A percentile compares a stretch with the other conserved stretches of the same genome.
These are phyloP conservation scores for Cephalotrichum gorgonifer DNA, from an alignment of 2,329 filamentous ascomycete genomes.

Conservation along the genomic window DNA sequence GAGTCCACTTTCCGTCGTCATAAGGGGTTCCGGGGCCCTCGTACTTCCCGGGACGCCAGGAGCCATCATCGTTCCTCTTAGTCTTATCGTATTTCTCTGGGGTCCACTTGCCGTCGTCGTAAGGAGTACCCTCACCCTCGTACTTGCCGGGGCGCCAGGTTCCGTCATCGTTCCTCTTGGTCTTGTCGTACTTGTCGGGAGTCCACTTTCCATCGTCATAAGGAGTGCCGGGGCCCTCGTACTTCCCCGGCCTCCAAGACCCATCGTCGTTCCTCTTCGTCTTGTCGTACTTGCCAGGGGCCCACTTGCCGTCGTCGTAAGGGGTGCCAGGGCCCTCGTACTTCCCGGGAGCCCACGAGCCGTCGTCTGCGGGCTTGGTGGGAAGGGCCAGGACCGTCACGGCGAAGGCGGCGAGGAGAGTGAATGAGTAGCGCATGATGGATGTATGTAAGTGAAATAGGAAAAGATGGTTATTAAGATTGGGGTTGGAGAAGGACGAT, in stretches of 20 bases:
- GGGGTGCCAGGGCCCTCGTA: too few relatives aligned
- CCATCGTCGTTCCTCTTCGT: neutral
- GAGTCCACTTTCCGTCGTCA: slow-evolving; percentile 1
- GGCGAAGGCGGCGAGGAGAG: slow-evolving; percentile 10
- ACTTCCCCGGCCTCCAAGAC: too few relatives aligned
- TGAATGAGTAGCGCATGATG: slow-evolving; percentile 8
- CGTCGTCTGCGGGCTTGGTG: slow-evolving; percentile 5
- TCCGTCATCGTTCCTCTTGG: slow-evolving; percentile 6
- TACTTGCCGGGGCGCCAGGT: slow-evolving; percentile 7
- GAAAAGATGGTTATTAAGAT: too few relatives aligned
- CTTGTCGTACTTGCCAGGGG: slow-evolving; percentile 5
- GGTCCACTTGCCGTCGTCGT: slow-evolving; percentile 7
- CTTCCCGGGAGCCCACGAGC: slow-evolving; percentile 5
- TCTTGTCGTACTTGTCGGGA: slow-evolving; percentile 6
- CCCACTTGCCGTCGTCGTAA: slow-evolving; percentile 7
- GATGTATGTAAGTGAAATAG: too few relatives aligned
- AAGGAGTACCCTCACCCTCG: too few relatives aligned
- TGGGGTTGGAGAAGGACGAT: neutral
- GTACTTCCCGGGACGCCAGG: slow-evolving; percentile 7
- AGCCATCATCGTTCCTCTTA: slow-evolving; percentile 6
- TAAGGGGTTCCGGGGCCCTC: too few relatives aligned
- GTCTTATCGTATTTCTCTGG: slow-evolving; percentile 5
- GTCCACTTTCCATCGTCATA: slow-evolving; percentile 7
- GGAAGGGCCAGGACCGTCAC: slow-evolving; percentile 9
- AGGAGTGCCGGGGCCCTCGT: too few relatives aligned